Evolutionary conservation across 1,139 yeast genomes (phyloP).

Genomic region (Suhomyces wounanorum): DNA sequence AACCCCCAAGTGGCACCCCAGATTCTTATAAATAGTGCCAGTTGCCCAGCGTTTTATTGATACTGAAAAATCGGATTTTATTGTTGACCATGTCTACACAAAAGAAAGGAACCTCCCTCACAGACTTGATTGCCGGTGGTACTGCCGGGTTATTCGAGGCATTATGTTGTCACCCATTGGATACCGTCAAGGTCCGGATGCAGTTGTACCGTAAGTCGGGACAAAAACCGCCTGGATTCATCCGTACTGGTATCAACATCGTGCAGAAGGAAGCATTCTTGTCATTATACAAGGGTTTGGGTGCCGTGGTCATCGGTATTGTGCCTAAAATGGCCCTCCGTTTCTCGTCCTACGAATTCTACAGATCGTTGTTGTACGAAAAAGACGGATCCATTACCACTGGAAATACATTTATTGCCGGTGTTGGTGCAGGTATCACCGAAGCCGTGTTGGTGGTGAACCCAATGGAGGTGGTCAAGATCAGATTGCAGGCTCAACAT

Average conservation of each 20-base stretch:
- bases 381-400: conserved; percentile 72
- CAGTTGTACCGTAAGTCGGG: conserved; percentile 73
- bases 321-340: conserved; percentile 98
- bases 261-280: conserved; percentile 79
- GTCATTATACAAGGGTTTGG: conserved; percentile 91
- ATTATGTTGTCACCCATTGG: conserved; percentile 91
- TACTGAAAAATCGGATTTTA: not conserved
- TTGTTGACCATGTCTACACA: conserved; percentile 23
- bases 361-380: conserved; percentile 67
- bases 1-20: conserved; percentile 5
- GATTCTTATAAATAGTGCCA: conserved; percentile 8
- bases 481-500: conserved; percentile 94
- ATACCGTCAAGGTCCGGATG: conserved; percentile 96
- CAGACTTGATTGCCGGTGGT: conserved; percentile 93
- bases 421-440: conserved; percentile 97
- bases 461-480: conserved; percentile 97
- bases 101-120: conserved; percentile 47
- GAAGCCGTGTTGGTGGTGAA: conserved; percentile 94
- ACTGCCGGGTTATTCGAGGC: conserved; percentile 97
- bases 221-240: conserved; percentile 78
- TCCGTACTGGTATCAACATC: conserved; percentile 77
- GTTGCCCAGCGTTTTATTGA: not conserved
- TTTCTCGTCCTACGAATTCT: conserved; percentile 90
- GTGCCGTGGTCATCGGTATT: conserved; percentile 96
- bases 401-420: conserved; percentile 78